phyloP scores from a whole-genome alignment of 345 rosid genomes.

The Populus deltoides region DNA sequence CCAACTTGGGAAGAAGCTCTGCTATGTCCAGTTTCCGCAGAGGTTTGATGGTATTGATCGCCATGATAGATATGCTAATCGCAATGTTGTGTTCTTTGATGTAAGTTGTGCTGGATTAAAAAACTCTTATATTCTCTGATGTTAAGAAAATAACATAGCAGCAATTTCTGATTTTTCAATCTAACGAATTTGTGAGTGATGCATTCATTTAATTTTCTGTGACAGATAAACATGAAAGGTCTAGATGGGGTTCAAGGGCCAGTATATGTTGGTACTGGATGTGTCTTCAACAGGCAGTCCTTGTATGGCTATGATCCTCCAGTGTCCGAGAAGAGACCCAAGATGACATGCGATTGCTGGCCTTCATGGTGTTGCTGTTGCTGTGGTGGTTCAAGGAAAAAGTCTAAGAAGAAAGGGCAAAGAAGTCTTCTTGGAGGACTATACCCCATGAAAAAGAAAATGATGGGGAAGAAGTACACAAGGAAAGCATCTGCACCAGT shows the following conservation, averaged over 20 bases:
- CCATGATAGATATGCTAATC: constrained; percentile 89
- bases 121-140: background rate
- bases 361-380: constrained; percentile 95
- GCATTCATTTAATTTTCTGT: background rate
- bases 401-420: constrained; percentile 69
- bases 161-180: background rate
- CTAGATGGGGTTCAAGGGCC: constrained; percentile 96
- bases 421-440: constrained; percentile 53
- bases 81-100: constrained; percentile 89
- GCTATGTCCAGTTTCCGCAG: constrained; percentile 95
- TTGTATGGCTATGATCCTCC: constrained; percentile 94
- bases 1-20: constrained; percentile 92
- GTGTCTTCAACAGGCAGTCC: constrained; percentile 91
- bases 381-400: constrained; percentile 82
- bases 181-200: background rate
- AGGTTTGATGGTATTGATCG: constrained; percentile 96
- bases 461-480: constrained; percentile 56
- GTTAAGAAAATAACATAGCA: background rate
- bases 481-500: constrained; percentile 57
- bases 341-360: constrained; percentile 98
- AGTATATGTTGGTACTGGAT: constrained; percentile 94
- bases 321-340: constrained; percentile 75
- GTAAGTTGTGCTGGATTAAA: constrained; percentile 37
- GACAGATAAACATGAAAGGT: constrained; percentile 88
- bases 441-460: constrained; percentile 64